Evolutionary conservation across 768 basidiomycete genomes (phyloP).

Genomic region (Myochromella boudieri): DNA sequence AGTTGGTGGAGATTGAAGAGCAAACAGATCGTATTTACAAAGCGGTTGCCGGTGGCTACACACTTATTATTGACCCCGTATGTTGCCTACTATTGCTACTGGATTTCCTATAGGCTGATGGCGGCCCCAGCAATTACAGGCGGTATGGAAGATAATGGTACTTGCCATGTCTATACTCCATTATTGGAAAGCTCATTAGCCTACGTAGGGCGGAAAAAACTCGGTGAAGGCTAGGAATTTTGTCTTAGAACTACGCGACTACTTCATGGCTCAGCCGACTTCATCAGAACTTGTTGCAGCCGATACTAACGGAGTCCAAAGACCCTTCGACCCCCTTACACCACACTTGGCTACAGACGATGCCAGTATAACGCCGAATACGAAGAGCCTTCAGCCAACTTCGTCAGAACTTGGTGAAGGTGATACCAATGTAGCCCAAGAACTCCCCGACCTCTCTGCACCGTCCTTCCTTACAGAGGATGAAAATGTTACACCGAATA

Average conservation of each 20-base stretch:
- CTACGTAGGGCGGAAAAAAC: not conserved
- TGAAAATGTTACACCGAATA: too few relatives aligned
- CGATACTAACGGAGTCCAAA: too few relatives aligned
- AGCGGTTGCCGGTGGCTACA: not conserved
- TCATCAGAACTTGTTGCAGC: too few relatives aligned
- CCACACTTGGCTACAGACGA: too few relatives aligned
- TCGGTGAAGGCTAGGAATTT: not conserved
- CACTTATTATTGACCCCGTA: not conserved
- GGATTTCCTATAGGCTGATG: not conserved
- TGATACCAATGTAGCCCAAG: not conserved
- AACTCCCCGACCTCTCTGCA: too few relatives aligned
- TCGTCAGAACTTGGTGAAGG: not conserved
- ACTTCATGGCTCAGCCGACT: too few relatives aligned
- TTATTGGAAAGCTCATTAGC: not conserved
- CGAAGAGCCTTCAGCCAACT: too few relatives aligned
- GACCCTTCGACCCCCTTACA: too few relatives aligned
- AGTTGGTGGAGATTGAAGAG: not conserved
- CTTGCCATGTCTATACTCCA: not conserved
- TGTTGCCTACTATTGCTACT: not conserved
- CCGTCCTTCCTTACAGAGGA: too few relatives aligned
- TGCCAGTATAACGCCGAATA: too few relatives aligned
- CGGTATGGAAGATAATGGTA: conserved; percentile 3
- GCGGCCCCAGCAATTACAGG: not conserved
- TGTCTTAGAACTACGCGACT: not conserved
- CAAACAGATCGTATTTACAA: not conserved